Evolutionary conservation across 345 rosid species (phyloP), one percentile per base, ranked within the genome.

Genomic region (Populus deltoides): DNA sequence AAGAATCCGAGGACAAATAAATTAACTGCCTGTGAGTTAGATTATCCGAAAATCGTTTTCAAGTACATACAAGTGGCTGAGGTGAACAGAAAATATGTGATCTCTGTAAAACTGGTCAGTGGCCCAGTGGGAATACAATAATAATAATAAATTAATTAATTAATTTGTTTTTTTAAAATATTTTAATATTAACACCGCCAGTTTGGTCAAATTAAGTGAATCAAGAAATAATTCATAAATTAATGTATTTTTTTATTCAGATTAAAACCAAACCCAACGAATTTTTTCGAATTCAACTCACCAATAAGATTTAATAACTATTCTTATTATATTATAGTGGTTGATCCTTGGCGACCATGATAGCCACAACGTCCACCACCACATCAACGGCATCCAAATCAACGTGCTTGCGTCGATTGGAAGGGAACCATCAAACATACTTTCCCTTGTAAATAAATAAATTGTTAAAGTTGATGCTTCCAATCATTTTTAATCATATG

Each of bases 391-490:
- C 63, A 3, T 18, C 59, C 18, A 53, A 1, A 20, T 53, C 59
- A 59, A 25, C 10, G 59, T 29, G 39, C 12, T 81, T 61, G 78
- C 75, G 70, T 69, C 36, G 49, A 47, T 68, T 77, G 66, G 45
- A 81, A 81, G 76, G 69, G 18, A 72, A 80, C 31, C 79, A 71
- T 76, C 73, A 38, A 43, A 43, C 47, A 63, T 67, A 36, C 25
- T 4, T 33, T 33, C 8, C 11, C 4, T 2, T 38, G 13, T 43
- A 11, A 43, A 38, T 3, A 4, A 61, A 29, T 7, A 1, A 36
- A 0, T 20, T 20, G 59, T 53, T 51, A 18, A 51, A 51, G 53
- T 18, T 20, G 59, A 55, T 20, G 3, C 13, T 62, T 74, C 17
- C 24, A 61, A 18, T 74, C 39, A 74, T 43, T 43, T 36, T 4